These are phyloP conservation scores for Tricladium varicosporioides DNA, from an alignment of 2,329 filamentous ascomycete species.

Conservation along the genomic window DNA sequence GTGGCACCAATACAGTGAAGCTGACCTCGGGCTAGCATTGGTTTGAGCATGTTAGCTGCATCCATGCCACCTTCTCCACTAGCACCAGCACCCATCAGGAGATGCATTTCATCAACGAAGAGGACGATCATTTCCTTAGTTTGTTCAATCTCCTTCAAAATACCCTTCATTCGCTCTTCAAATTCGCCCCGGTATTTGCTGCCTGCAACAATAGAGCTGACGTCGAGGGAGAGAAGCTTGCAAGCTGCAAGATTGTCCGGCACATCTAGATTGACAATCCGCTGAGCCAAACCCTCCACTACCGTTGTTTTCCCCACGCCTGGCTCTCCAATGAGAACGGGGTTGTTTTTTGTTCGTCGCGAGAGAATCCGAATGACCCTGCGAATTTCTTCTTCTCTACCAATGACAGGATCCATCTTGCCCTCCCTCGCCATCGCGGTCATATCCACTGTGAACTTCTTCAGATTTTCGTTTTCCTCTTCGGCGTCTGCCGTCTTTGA, in stretches of 20 bases:
- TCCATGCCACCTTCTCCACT: constrained; percentile 98
- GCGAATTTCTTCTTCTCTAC: constrained; percentile 92
- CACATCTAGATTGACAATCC: constrained; percentile 95
- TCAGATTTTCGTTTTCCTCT: constrained; percentile 88
- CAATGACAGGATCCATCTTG: constrained; percentile 97
- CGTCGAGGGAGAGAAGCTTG: constrained; percentile 90
- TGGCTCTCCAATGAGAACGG: constrained; percentile 94
- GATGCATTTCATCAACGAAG: constrained; percentile 97
- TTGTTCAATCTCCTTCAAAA: constrained; percentile 92
- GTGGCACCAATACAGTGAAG: constrained; percentile 98
- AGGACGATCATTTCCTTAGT: constrained; percentile 96
- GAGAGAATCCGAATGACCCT: constrained; percentile 89
- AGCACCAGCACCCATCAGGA: constrained; percentile 95
- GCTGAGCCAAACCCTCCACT: constrained; percentile 90
- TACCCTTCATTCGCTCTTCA: constrained; percentile 98
- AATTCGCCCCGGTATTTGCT: constrained; percentile 99
- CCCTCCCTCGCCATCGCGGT: constrained; percentile 93
- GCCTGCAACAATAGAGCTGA: constrained; percentile 90
- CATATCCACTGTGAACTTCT: constrained; percentile 99
- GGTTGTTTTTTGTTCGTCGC: constrained; percentile 96
- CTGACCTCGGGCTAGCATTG: constrained; percentile 95
- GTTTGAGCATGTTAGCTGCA: constrained; percentile 94
- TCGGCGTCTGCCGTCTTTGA: constrained; percentile 94
- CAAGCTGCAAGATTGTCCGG: constrained; percentile 93
- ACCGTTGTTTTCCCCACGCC: constrained; percentile 99